These are phyloP conservation scores for Rhodofomes roseus DNA, from an alignment of 1,284 basidiomycete genomes.

Conservation along the genomic window DNA sequence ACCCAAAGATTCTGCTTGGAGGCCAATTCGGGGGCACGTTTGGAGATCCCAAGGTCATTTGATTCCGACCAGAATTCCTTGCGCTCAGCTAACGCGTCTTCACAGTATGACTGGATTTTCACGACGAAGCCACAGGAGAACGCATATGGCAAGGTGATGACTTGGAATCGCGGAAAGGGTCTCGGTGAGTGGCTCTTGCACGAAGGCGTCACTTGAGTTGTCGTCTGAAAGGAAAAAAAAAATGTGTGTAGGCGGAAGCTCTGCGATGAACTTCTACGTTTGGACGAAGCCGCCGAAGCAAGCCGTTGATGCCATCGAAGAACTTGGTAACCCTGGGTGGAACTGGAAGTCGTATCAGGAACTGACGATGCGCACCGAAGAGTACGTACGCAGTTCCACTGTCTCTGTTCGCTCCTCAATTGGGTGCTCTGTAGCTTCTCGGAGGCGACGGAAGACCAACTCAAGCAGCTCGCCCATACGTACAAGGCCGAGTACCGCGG, in stretches of 20 bases:
- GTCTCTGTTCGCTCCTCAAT: neutral
- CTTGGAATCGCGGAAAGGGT: slow-evolving; percentile 24
- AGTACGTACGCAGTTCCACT: neutral
- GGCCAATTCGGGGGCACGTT: neutral
- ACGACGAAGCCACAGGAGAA: slow-evolving; percentile 22
- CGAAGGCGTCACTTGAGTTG: too few species aligned
- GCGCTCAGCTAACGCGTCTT: slow-evolving; percentile 7
- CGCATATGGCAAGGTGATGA: slow-evolving; percentile 3
- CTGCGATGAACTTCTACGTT: slow-evolving; percentile 20
- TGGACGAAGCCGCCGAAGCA: slow-evolving; percentile 23
- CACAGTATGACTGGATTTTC: slow-evolving; percentile 29
- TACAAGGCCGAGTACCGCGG: slow-evolving; percentile 12
- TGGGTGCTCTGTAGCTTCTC: slow-evolving; percentile 9
- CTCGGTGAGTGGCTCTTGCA: slow-evolving; percentile 10
- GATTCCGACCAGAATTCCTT: neutral
- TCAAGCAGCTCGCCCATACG: slow-evolving; percentile 1
- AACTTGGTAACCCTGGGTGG: slow-evolving; percentile 23
- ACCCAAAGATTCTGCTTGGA: slow-evolving; percentile 25
- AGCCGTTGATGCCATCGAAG: slow-evolving; percentile 20
- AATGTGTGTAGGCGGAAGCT: slow-evolving; percentile 21
- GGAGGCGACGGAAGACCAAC: slow-evolving; percentile 9
- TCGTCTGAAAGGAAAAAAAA: neutral
- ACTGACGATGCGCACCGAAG: slow-evolving; percentile 8
- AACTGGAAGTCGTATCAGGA: slow-evolving; percentile 19
- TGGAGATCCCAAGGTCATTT: neutral